Base-by-base conservation (phyloP, 495 filamentous ascomycete genomes). In the Hypoxylon fragiforme region DNA sequence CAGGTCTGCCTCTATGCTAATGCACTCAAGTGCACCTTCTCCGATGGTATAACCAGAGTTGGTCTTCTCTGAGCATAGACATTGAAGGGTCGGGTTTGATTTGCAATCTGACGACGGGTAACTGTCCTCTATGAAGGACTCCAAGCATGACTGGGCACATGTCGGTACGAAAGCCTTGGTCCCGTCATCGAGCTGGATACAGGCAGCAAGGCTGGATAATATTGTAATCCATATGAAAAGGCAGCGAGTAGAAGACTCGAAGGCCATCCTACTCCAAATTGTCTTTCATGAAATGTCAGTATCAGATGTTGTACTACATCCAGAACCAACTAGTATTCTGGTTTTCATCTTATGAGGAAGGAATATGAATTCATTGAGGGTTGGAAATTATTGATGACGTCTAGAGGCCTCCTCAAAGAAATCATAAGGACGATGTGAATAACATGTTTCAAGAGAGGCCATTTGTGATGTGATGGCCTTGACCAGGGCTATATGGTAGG, bases 21-120 rank as follows among this genome's bases (percentile, higher is more conserved):
- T 76, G 63, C 88, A 91, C 50, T 80, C 77, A 47, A 88, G 63
- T 7, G 80, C 84, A 5, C 77, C 85, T 67, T 90, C 87, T 8
- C 86, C 87, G 39, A 92, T 46, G 0, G 87, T 89, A 49, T 85
- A 85, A 22, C 84, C 85, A 48, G 77, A 79, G 8, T 60, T 65
- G n/a, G 81, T 85, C 37, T 73, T 73, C 31, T 77, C 75, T 28
- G 71, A 69, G 62, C 88, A 91, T 7, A 90, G 71, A 60, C 86
- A 90, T 54, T 72, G 68, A 53, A 88, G 64, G 32, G 81, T 72
- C 26, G 76, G 74, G 14, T 69, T 68, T 43, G 62, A 57, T n/a
- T 74, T 72, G 64, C 81, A 85, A 51, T 62, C 64, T 48, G 69
- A 69, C 11, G 59, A 59, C 35, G 75, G 73, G 59, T 84, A 89